Conservation (phyloP, 2,329 filamentous ascomycete species). For the Fusarium tanahbumbuense region DNA sequence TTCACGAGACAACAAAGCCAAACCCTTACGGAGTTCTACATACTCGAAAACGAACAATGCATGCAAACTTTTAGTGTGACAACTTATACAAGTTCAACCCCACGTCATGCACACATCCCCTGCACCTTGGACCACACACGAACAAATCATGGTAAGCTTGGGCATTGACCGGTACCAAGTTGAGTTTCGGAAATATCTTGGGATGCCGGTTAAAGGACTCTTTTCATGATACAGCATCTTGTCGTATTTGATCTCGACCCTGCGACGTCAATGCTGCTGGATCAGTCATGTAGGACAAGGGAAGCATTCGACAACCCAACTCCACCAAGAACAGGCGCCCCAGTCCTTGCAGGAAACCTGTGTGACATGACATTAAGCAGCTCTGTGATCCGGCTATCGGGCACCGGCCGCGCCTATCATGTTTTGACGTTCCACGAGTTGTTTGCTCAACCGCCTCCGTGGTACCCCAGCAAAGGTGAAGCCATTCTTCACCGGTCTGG, state of each 20-base stretch:
- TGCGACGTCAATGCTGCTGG: slow-evolving; percentile 20
- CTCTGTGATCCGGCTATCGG: slow-evolving; percentile 29
- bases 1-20: slow-evolving; percentile 32
- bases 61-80: slow-evolving; percentile 12
- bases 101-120: slow-evolving; percentile 16
- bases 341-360: slow-evolving; percentile 14
- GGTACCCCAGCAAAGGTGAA: slow-evolving; percentile 32
- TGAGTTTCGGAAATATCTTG: slow-evolving; percentile 6
- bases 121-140: slow-evolving; percentile 6
- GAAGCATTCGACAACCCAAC: slow-evolving; percentile 32
- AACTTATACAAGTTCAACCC: slow-evolving; percentile 15
- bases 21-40: slow-evolving; percentile 14
- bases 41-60: slow-evolving; percentile 12
- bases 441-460: slow-evolving; percentile 35
- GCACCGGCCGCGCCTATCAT: slow-evolving; percentile 35
- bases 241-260: slow-evolving; percentile 3
- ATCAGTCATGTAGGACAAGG: slow-evolving; percentile 41
- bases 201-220: slow-evolving; percentile 6
- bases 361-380: slow-evolving; percentile 26
- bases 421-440: slow-evolving; percentile 1
- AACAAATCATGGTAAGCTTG: slow-evolving; percentile 15
- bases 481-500: slow-evolving; percentile 44
- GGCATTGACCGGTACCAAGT: slow-evolving; percentile 39
- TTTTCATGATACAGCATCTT: slow-evolving; percentile 29
- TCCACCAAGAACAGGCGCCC: slow-evolving; percentile 11